Base-by-base conservation (phyloP, 805 yeast species). In the Cyberlindnera saturnus region DNA sequence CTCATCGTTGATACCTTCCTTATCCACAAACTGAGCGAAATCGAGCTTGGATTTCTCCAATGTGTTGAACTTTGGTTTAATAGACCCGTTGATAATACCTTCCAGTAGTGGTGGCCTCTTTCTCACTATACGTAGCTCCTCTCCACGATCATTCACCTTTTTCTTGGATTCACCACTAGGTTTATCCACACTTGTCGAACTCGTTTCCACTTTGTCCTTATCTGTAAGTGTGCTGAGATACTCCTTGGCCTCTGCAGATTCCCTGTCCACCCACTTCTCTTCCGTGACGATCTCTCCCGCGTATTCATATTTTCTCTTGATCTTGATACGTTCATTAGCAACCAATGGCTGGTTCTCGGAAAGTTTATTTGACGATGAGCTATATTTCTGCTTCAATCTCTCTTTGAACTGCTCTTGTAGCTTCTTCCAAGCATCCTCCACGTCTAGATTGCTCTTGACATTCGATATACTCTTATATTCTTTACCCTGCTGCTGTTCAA, bases 21-120 rank as follows among this genome's bases (percentile, higher is more conserved):
- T 75, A 64, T 91, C 97, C 28, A 93, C 96, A 65, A 86, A 89
- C 38, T 86, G 79, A 1, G 95, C 95, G 96, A 98, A 93, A 64
- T 93, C 99, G 40, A 93, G 70, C 49, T 95, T 71, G 1, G 96
- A 86, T 64, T 93, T 93, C 60, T 93, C 98, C 50, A 93, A 68
- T 0, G 99, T 93, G 19, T 95, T 86, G 48, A 93, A 70, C 60
- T 88, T 91, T 29, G 86, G 79, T 52, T 84, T 81, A 49, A 82
- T 77, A 3, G 85, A 71, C 10, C 81, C 74, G 36, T 77, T 68
- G 37, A 88, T 74, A 32, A 89, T 89, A 44, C 82, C 86, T 59
- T 86, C 90, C 7, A 89, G 66, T 28, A 87, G 65, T 20, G 91
- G 81, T 3, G 86, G 82, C 50, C 96, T 71, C 57, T 86, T 88